These are phyloP conservation scores for Sphagnum contortum DNA, from an alignment of 225 moss, liverwort and hornwort species.

Conservation along the genomic window DNA sequence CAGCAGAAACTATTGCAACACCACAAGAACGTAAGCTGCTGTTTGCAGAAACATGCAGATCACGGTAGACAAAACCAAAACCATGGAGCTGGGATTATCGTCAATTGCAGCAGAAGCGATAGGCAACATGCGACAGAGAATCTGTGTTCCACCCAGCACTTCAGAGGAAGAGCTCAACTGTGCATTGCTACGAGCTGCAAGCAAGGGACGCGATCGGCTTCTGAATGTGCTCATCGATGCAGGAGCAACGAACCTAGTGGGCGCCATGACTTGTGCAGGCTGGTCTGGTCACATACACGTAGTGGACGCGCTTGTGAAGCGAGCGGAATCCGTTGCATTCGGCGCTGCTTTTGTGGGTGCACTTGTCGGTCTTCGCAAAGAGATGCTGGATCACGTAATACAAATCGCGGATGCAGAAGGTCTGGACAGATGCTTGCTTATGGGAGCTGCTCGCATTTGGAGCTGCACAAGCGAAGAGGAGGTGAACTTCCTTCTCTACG, in stretches of 20 bases:
- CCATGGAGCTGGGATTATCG: too few relatives aligned
- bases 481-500: constrained; percentile 35
- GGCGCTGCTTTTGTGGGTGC: constrained; percentile 51
- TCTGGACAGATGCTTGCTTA: constrained; percentile 41
- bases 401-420: constrained; percentile 34
- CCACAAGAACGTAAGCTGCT: too few relatives aligned
- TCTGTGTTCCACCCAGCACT: not conserved
- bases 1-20: too few relatives aligned
- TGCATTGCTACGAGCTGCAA: constrained; percentile 36
- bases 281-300: constrained; percentile 45
- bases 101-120: too few relatives aligned
- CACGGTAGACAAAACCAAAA: too few relatives aligned
- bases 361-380: constrained; percentile 37
- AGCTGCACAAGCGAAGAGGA: constrained; percentile 40
- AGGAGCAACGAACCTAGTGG: constrained; percentile 42
- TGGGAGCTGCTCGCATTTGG: constrained; percentile 57
- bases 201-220: constrained; percentile 24
- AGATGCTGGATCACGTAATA: constrained; percentile 39
- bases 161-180: constrained; percentile 28
- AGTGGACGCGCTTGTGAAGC: constrained; percentile 37
- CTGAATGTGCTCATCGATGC: constrained; percentile 38
- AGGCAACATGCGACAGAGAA: too few relatives aligned
- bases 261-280: constrained; percentile 44
- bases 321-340: constrained; percentile 29
- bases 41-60: too few relatives aligned